phyloP scores from a whole-genome alignment of 2,329 filamentous ascomycete genomes.

The Venturia oleaginea region DNA sequence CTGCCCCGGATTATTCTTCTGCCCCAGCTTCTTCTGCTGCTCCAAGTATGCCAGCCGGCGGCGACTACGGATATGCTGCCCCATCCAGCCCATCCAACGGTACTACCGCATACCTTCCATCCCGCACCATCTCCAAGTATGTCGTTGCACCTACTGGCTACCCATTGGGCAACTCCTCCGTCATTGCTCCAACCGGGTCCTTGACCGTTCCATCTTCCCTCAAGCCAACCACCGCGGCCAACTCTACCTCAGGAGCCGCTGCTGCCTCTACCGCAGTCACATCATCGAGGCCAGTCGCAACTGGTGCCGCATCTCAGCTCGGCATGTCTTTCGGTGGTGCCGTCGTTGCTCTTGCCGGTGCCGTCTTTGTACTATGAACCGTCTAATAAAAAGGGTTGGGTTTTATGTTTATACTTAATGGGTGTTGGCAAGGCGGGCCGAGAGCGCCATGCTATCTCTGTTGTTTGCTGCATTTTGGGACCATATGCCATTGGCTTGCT shows the following conservation, averaged over 20 bases:
- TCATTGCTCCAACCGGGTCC: neutral
- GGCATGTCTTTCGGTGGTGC: constrained; percentile 8
- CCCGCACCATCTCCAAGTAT: neutral
- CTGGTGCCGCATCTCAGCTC: neutral
- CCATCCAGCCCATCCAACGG: neutral
- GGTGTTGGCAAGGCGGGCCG: neutral
- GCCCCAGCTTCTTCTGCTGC: neutral
- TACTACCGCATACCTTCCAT: neutral
- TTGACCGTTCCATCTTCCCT: constrained; percentile 1
- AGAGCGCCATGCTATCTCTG: neutral
- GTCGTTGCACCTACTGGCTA: constrained; percentile 1
- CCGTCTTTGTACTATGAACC: constrained; percentile 7
- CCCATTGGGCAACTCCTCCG: constrained; percentile 4
- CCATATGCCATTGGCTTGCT: neutral
- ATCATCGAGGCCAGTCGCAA: neutral
- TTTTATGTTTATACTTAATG: neutral
- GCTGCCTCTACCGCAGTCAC: neutral
- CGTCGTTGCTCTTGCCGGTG: constrained; percentile 6
- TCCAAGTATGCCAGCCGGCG: too few species aligned
- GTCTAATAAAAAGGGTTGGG: neutral
- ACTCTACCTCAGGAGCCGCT: neutral
- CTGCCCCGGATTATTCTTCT: neutral
- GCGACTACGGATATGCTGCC: neutral
- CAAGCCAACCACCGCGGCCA: neutral
- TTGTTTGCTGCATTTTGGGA: neutral